phyloP scores from a whole-genome alignment of 129 eudicot genomes.

The Chrysanthemum lavandulifolium region DNA sequence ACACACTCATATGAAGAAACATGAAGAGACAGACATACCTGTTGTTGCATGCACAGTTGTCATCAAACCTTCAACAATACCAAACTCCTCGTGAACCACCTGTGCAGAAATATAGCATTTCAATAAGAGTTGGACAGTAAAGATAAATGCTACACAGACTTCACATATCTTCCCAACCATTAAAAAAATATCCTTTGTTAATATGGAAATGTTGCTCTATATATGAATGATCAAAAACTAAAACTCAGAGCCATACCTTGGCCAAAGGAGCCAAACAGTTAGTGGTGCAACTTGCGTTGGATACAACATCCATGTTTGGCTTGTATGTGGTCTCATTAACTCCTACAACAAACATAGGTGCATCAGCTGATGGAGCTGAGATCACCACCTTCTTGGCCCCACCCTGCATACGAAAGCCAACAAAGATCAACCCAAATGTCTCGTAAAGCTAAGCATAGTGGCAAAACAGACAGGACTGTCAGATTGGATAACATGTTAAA shows the following conservation, averaged over 20 bases:
- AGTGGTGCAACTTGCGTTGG: constrained; percentile 96
- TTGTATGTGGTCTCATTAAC: constrained; percentile 86
- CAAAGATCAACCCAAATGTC: constrained; percentile 17
- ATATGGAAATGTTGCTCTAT: background rate
- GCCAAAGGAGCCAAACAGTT: constrained; percentile 99
- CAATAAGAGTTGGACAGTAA: background rate
- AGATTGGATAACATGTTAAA: too few relatives aligned
- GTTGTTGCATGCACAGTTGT: constrained; percentile 99
- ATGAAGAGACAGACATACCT: constrained; percentile 46
- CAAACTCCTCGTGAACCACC: constrained; percentile 99
- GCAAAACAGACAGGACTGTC: too few relatives aligned
- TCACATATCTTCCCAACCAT: background rate
- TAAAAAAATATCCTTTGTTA: background rate
- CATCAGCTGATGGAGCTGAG: constrained; percentile 98
- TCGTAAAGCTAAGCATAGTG: background rate
- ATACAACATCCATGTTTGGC: constrained; percentile 87
- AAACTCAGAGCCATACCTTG: constrained; percentile 47
- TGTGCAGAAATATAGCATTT: constrained; percentile 34
- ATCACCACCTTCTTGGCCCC: constrained; percentile 96
- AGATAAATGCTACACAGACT: too few relatives aligned
- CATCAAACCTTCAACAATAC: constrained; percentile 92
- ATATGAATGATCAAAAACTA: background rate
- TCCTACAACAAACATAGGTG: constrained; percentile 98
- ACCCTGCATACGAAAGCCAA: constrained; percentile 55
- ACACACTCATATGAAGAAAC: constrained; percentile 5